These are phyloP conservation scores for Bryum argenteum DNA, from an alignment of 225 moss, liverwort and hornwort genomes.

Conservation along the genomic window DNA sequence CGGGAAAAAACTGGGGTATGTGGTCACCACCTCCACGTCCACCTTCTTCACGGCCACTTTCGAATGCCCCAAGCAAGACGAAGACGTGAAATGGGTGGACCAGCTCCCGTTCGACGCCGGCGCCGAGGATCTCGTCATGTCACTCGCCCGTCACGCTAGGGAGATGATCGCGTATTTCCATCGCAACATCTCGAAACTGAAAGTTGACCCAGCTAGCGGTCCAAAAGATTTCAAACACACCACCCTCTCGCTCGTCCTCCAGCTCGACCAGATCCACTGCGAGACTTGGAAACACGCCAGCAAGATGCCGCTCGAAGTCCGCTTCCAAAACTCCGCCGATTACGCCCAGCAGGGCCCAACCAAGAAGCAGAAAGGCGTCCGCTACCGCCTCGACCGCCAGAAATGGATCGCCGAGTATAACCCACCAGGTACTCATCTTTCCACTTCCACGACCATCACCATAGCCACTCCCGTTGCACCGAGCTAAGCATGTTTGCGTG, in stretches of 20 bases:
- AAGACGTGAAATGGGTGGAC: slow-evolving; percentile 50
- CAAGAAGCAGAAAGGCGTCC: slow-evolving; percentile 52
- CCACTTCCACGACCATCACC: too few relatives aligned
- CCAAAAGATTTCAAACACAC: too few relatives aligned
- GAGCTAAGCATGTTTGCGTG: neutral
- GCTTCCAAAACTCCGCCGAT: neutral
- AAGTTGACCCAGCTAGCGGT: too few relatives aligned
- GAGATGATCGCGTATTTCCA: slow-evolving; percentile 43
- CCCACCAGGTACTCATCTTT: slow-evolving; percentile 20
- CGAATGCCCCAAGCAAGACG: slow-evolving; percentile 34
- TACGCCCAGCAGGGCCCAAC: slow-evolving; percentile 24
- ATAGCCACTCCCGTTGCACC: too few relatives aligned
- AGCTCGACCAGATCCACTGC: slow-evolving; percentile 51
- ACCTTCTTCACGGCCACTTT: slow-evolving; percentile 47
- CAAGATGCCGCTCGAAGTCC: slow-evolving; percentile 37
- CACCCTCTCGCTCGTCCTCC: slow-evolving; percentile 38
- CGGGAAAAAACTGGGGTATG: slow-evolving; percentile 38
- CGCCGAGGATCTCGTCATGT: slow-evolving; percentile 53
- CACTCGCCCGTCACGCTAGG: slow-evolving; percentile 41
- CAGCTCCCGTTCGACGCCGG: slow-evolving; percentile 45
- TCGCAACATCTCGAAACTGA: slow-evolving; percentile 38
- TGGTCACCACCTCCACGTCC: slow-evolving; percentile 28
- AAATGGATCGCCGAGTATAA: slow-evolving; percentile 59
- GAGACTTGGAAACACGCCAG: slow-evolving; percentile 34
- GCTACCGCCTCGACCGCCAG: slow-evolving; percentile 35